A percentile compares a stretch with the other conserved stretches of the same genome.
Conservation (phyloP, 2,329 filamentous ascomycete species). For the Fusarium sp. region DNA sequence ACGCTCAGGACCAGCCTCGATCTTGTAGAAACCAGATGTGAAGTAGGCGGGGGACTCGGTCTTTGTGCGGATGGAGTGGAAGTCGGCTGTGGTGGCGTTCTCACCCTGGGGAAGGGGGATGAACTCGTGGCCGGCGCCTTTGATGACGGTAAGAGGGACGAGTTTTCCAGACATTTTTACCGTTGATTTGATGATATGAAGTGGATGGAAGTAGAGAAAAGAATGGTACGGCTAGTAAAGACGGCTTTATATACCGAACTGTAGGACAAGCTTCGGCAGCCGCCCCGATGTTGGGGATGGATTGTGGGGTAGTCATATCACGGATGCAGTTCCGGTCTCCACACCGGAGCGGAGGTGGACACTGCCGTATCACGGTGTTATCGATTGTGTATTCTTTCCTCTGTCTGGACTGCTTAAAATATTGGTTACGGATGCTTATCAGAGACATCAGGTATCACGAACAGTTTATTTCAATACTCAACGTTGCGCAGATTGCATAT, state of each 20-base stretch:
- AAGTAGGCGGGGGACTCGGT: constrained; percentile 42
- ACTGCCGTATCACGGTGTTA: rapidly evolving
- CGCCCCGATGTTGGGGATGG: constrained; percentile 23
- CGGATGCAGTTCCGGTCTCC: constrained; percentile 27
- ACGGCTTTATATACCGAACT: constrained; percentile 17
- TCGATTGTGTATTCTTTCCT: rapidly evolving
- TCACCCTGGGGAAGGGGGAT: constrained; percentile 43
- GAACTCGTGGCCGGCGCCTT: constrained; percentile 44
- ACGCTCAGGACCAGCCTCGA: constrained; percentile 37
- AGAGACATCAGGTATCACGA: rapidly evolving
- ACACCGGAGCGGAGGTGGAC: neutral
- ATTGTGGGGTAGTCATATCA: constrained; percentile 17
- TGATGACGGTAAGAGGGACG: constrained; percentile 45
- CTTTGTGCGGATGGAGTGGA: constrained; percentile 46
- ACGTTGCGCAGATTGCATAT: no score
- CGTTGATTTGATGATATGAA: neutral
- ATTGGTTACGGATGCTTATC: no score
- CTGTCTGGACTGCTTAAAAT: no score
- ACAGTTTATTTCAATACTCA: rapidly evolving
- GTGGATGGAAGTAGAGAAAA: rapidly evolving
- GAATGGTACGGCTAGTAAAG: neutral
- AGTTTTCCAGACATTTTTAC: constrained; percentile 40
- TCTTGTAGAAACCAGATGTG: constrained; percentile 46
- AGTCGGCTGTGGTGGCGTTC: constrained; percentile 45
- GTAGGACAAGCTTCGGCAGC: constrained; percentile 22